Conservation (phyloP, 768 basidiomycete genomes). For the Lentinus tigrinus region DNA sequence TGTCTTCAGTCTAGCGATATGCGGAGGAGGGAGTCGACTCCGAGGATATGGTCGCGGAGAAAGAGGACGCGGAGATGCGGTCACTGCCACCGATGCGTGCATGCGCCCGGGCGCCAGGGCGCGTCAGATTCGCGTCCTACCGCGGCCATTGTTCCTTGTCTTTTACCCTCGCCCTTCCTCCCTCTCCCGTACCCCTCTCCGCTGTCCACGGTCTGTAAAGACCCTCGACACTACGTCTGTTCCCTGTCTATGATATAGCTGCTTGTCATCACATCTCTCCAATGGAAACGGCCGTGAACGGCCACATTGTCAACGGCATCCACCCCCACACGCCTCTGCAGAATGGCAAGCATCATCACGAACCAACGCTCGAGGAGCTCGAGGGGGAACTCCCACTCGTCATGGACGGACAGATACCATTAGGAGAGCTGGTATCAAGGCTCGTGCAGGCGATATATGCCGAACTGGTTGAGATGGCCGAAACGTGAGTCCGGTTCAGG, state of each 20-base stretch:
- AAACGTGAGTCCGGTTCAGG: slow-evolving; percentile 60
- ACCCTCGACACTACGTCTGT: not conserved
- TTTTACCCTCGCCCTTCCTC: not conserved
- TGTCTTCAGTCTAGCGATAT: no score
- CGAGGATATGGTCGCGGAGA: no score
- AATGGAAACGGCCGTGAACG: slow-evolving; percentile 19
- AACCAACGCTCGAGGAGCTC: slow-evolving; percentile 52
- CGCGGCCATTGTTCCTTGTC: no score
- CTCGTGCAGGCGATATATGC: slow-evolving; percentile 79
- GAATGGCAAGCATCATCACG: slow-evolving; percentile 15
- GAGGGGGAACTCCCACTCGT: slow-evolving; percentile 75
- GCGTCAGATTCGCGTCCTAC: no score
- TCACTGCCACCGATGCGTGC: no score
- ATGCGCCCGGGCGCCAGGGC: no score
- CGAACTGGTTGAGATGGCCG: slow-evolving; percentile 78
- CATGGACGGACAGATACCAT: slow-evolving; percentile 67
- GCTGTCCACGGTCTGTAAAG: not conserved
- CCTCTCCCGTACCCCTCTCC: not conserved
- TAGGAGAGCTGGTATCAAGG: slow-evolving; percentile 74
- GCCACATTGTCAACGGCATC: slow-evolving; percentile 11
- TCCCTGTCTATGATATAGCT: not conserved
- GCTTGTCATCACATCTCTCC: not conserved
- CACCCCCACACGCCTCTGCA: not conserved
- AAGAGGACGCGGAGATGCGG: no score
- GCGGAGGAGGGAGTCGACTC: no score